Conservation (phyloP, 1,139 yeast genomes). For the Neolecta irregularis region DNA sequence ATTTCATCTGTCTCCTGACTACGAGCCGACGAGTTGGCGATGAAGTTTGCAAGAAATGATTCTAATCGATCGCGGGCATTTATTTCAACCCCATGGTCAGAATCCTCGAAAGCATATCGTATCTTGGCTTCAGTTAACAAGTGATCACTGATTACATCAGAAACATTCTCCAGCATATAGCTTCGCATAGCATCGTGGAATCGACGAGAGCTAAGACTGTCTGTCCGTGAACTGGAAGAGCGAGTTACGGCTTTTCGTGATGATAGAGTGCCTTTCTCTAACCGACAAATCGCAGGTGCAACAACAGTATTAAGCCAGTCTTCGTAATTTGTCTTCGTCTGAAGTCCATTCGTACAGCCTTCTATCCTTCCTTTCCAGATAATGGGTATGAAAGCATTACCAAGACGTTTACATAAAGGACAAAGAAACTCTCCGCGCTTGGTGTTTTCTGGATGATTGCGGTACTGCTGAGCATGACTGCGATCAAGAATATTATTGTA, state of each 20-base stretch:
- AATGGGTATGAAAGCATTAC: conserved; percentile 70
- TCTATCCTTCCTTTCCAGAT: conserved; percentile 28
- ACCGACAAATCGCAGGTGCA: background rate
- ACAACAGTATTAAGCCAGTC: conserved; percentile 16
- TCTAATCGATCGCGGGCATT: no score
- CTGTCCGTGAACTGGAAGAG: no score
- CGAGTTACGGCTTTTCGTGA: background rate
- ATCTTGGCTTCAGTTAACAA: no score
- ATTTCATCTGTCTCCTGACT: no score
- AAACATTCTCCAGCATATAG: no score
- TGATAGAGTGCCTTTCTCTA: background rate
- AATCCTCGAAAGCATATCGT: no score
- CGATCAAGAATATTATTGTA: conserved; percentile 38
- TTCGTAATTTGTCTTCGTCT: conserved; percentile 7
- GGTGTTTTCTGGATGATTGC: conserved; percentile 65
- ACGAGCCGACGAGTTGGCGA: no score
- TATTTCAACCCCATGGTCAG: no score
- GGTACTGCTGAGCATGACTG: conserved; percentile 51
- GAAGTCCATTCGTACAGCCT: conserved; percentile 15
- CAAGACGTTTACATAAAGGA: conserved; percentile 79
- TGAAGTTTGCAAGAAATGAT: no score
- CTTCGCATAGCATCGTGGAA: no score
- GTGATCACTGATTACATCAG: no score
- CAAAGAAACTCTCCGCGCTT: conserved; percentile 65
- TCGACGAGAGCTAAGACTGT: no score